Evolutionary conservation across 176 grass and related monocot genomes (phyloP), one percentile per base, ranked within the genome.

Genomic region (Cocos nucifera): DNA sequence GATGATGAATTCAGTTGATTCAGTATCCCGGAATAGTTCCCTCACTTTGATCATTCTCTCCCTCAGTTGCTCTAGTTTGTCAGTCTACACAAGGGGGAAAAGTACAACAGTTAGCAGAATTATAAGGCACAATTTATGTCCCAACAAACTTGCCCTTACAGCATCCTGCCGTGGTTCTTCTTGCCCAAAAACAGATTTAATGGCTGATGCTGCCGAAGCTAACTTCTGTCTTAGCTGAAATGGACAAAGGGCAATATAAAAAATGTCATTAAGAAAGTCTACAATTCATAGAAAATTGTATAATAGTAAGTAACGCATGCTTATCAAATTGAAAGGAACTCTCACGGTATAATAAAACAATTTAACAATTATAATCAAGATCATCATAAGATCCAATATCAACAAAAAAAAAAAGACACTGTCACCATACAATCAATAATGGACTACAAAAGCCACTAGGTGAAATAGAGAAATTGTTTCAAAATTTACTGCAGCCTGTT

Each of bases 171-270:
- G 82, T 53, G 83, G 61, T 62, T 76, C 73, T 61, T 88, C 87
- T 88, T 97, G 87, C 44, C 93, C 87, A 78, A 97, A 91, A 71
- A 88, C 93, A 49, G 93, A 97, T 85, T 97, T 97, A 76, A 97
- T 91, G 55, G 93, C 93, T 61, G 93, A 97, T 73, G 93, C 91
- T 70, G 93, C 93, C 57, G 87, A 90, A 76, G 86, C 67, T 70
- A 97, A 76, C 76, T 91, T 88, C 49, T 67, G 81, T 67, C 75
- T 97, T 22, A 97, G 80, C 93, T 97, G 81, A 21, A 49, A 5
- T 48, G 49, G 8, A 74, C 32, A 51, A 0, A 22, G 51, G 20
- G 7, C 5, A 39, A 24, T 48, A 57, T 19, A 63, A 19, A 58
- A 68, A 39, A 39, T 12, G 35, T 44, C 35, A 44, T 44, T 44